Evolutionary conservation across 257 asterid species (phyloP).

Genomic region (Plantago elongata): DNA sequence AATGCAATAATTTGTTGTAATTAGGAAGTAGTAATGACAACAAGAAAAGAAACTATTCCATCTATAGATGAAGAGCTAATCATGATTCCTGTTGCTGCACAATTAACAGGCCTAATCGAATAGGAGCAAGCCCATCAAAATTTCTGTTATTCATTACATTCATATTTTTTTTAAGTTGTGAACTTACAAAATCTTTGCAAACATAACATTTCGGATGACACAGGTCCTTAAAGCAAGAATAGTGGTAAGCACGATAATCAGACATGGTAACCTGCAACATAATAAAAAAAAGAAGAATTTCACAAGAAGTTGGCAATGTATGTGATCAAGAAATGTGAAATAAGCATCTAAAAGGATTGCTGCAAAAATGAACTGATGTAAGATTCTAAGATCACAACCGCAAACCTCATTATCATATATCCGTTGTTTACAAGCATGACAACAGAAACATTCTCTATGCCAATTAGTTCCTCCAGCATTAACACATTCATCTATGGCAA

Average conservation of each 20-base stretch:
- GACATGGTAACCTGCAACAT: constrained; percentile 74
- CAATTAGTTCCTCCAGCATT: constrained; percentile 47
- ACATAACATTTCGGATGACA: constrained; percentile 75
- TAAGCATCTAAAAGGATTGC: neutral
- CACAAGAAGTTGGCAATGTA: neutral
- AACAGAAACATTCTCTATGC: constrained; percentile 94
- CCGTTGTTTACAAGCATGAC: constrained; percentile 72
- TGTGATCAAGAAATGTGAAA: neutral
- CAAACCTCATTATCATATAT: constrained; percentile 84
- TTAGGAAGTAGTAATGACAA: too few species aligned
- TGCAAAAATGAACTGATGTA: constrained; percentile 3
- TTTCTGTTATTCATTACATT: too few species aligned
- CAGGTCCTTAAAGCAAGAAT: constrained; percentile 16
- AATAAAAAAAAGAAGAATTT: constrained; percentile 11
- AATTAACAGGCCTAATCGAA: neutral
- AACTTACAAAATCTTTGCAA: constrained; percentile 78
- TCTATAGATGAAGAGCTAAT: too few species aligned
- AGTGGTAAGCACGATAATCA: constrained; percentile 76
- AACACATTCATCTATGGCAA: constrained; percentile 5
- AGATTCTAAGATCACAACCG: constrained; percentile 17
- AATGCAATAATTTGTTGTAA: neutral
- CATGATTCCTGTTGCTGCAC: neutral
- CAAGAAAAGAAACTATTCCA: too few species aligned
- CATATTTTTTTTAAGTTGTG: constrained; percentile 26
- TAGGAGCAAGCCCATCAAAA: neutral